A percentile compares a stretch with the other conserved stretches of the same genome.
These are phyloP conservation scores for Dactylellina sp. DNA, from an alignment of 2,329 filamentous ascomycete species.

Conservation along the genomic window DNA sequence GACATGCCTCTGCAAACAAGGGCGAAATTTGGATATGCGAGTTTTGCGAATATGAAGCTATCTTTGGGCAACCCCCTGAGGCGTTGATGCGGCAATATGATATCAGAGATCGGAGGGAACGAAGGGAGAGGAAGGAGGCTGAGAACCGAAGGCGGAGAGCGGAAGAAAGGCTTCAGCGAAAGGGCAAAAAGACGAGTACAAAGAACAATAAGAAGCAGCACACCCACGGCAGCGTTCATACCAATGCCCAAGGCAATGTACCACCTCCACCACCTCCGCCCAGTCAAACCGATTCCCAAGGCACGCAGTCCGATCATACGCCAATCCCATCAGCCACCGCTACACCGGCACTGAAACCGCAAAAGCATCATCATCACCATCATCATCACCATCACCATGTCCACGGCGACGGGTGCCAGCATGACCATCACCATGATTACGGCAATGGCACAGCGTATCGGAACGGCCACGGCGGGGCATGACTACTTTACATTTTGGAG, in stretches of 20 bases:
- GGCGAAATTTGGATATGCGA: conserved; percentile 95
- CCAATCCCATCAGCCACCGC: conserved; percentile 58
- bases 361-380: conserved; percentile 59
- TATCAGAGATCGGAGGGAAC: conserved; percentile 87
- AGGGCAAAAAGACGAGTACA: conserved; percentile 77
- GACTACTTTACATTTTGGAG: conserved; percentile 34
- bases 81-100: conserved; percentile 92
- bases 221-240: conserved; percentile 63
- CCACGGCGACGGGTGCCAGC: conserved; percentile 52
- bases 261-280: conserved; percentile 55
- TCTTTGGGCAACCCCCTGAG: conserved; percentile 87
- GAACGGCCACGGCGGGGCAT: conserved; percentile 39
- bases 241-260: conserved; percentile 61
- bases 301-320: conserved; percentile 60
- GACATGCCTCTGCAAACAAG: conserved; percentile 53
- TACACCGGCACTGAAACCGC: conserved; percentile 59
- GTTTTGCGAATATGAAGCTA: conserved; percentile 97
- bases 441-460: conserved; percentile 37
- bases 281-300: conserved; percentile 59
- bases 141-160: conserved; percentile 77
- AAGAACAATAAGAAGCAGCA: conserved; percentile 65
- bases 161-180: conserved; percentile 93
- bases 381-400: conserved; percentile 56
- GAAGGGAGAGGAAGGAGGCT: conserved; percentile 76
- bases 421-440: conserved; percentile 42